Evolutionary conservation across 2,329 filamentous ascomycete species (phyloP).

Genomic region (Elsinoe fawcettii): DNA sequence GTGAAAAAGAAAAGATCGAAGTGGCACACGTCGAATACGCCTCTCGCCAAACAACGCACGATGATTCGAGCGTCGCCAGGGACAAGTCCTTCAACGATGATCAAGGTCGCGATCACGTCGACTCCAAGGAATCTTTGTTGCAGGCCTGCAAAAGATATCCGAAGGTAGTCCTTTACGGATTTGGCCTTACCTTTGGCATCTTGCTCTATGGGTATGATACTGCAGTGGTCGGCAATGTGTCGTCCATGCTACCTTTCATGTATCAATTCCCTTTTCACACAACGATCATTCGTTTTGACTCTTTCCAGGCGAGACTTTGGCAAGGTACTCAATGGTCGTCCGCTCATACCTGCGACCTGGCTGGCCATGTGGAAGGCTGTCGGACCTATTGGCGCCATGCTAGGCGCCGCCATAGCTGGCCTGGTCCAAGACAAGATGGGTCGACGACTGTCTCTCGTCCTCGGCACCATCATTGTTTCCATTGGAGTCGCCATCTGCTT

Average conservation of each 20-base stretch:
- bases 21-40: background rate
- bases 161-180: constrained; percentile 4
- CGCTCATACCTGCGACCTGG: constrained; percentile 5
- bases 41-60: background rate
- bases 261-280: background rate
- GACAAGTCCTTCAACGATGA: background rate
- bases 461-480: constrained; percentile 1
- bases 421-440: constrained; percentile 1
- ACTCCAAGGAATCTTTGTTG: constrained; percentile 2
- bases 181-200: constrained; percentile 5
- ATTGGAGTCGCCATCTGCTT: background rate
- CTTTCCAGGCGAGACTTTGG: constrained; percentile 1
- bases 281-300: background rate
- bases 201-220: constrained; percentile 9
- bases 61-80: background rate
- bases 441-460: background rate
- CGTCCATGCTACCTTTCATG: constrained; percentile 7
- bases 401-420: background rate
- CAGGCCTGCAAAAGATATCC: constrained; percentile 1
- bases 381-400: constrained; percentile 3
- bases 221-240: constrained; percentile 2
- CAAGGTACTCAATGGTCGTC: background rate
- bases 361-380: constrained; percentile 9
- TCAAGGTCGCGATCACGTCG: background rate
- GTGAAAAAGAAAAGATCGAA: background rate